Evolutionary conservation across 1,139 yeast species (phyloP).

Genomic region (Suhomyces ambrosiae): DNA sequence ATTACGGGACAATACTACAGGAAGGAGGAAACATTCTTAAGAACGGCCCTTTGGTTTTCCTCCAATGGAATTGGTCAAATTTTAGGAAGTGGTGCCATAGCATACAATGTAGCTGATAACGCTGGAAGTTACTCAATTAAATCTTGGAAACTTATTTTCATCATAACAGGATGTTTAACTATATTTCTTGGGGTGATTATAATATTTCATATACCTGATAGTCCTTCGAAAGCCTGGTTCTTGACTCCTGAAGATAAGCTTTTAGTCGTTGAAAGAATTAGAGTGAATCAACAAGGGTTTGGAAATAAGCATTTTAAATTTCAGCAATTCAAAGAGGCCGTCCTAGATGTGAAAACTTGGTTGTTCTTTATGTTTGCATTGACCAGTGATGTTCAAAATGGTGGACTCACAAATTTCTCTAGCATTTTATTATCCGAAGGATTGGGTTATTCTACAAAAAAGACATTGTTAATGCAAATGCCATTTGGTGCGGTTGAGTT

Average conservation of each 20-base stretch:
- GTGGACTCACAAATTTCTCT: conserved; percentile 54
- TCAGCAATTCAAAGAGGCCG: conserved; percentile 58
- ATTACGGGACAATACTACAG: conserved; percentile 59
- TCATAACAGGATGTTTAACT: conserved; percentile 51
- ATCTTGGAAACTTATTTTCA: conserved; percentile 51
- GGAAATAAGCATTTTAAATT: conserved; percentile 56
- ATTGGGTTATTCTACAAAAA: conserved; percentile 44
- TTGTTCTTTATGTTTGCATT: conserved; percentile 43
- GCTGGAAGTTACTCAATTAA: conserved; percentile 34
- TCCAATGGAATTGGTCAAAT: conserved; percentile 55
- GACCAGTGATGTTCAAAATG: conserved; percentile 51
- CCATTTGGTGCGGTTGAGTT: conserved; percentile 45
- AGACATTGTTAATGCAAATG: conserved; percentile 38
- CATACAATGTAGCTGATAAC: conserved; percentile 46
- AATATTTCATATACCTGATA: conserved; percentile 51
- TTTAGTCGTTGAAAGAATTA: conserved; percentile 35
- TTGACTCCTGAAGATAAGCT: conserved; percentile 44
- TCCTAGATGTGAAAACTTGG: conserved; percentile 47
- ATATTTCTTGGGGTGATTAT: conserved; percentile 46
- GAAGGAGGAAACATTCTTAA: conserved; percentile 49
- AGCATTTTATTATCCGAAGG: conserved; percentile 47
- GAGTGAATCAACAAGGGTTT: conserved; percentile 54
- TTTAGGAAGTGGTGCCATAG: conserved; percentile 52
- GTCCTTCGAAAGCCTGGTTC: conserved; percentile 55
- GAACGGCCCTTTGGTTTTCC: conserved; percentile 53